Evolutionary conservation across 2,329 filamentous ascomycete genomes (phyloP), one percentile per base, ranked within the genome.

Genomic region (Fusarium denticulatum): DNA sequence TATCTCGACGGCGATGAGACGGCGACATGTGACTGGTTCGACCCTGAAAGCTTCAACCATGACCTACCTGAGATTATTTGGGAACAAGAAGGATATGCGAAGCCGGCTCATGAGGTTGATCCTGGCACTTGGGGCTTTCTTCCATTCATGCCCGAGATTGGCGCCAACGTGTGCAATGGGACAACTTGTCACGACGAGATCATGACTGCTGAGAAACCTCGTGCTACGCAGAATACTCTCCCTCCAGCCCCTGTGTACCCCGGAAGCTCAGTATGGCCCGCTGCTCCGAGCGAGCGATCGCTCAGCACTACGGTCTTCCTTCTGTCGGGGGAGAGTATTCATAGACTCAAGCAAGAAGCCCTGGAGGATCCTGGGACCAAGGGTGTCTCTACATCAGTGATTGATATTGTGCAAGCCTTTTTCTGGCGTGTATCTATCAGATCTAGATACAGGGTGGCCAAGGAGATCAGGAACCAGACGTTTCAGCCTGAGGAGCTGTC

Each of bases 391-490:
- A 16, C 40, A 8, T 64, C 63, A 7, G 24, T 65, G 0, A 47
- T 65, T 15, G 60, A 65, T 9, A 1, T 65, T 10, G 47, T 65
- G 9, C 63, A 65, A 22, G 63, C 63, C 9, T 65, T 65, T 22
- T 57, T 65, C 43, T 65, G 63, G 63, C 60, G 63, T 9, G 47
- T 60, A 15, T 65, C 63, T 1, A 65, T 65, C 6, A 55, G 34
- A 12, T 65, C 63, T 18, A 50, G 60, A 10, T 65, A 65, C 34
- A n/a, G 22, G 16, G 63, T 65, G 20, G 63, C 60, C 12, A 57
- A 36, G 7, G 47, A 65, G 12, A n/a, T 64, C n/a, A n/a, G 46
- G 5, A 36, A 39, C 3, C 47, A 42, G 10, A 14, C 18, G 1
- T 65, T 64, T 6, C 20, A 39, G 40, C 26, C 20, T 7, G 28